Evolutionary conservation across 2,329 filamentous ascomycete species (phyloP).

Genomic region (Lasiodiplodia gonubiensis): DNA sequence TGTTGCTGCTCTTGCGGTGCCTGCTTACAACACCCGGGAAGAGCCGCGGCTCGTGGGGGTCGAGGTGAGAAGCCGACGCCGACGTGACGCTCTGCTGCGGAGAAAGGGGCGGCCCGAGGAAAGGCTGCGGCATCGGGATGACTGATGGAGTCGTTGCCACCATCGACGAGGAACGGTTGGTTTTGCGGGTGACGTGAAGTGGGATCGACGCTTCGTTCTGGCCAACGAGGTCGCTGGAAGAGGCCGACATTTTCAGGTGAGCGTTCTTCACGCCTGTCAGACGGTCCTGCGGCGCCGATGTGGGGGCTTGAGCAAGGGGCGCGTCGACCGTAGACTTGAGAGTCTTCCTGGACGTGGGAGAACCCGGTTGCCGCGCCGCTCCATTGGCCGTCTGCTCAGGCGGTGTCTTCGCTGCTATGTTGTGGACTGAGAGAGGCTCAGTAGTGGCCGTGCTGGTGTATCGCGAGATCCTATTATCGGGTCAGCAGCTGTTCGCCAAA

Average conservation of each 20-base stretch:
- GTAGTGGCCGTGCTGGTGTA: conserved; percentile 49
- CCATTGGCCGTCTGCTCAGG: conserved; percentile 30
- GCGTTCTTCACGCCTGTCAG: conserved; percentile 30
- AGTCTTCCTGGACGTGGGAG: conserved; percentile 50
- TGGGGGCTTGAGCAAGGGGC: conserved; percentile 37
- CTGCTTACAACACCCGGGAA: conserved; percentile 72
- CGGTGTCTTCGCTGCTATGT: conserved; percentile 43
- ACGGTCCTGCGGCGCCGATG: conserved; percentile 38
- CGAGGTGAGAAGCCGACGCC: conserved; percentile 38
- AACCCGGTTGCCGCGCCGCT: conserved; percentile 30
- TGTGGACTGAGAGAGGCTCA: conserved; percentile 43
- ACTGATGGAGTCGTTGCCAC: conserved; percentile 17
- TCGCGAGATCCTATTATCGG: conserved; percentile 42
- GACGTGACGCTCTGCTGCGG: conserved; percentile 34
- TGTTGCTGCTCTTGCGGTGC: conserved; percentile 43
- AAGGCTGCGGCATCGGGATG: conserved; percentile 27
- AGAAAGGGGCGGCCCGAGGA: conserved; percentile 31
- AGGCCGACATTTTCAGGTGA: conserved; percentile 32
- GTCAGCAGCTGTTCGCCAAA: not conserved
- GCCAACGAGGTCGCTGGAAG: conserved; percentile 14
- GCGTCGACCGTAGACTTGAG: conserved; percentile 46
- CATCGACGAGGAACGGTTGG: conserved; percentile 24
- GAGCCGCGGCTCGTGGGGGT: conserved; percentile 68
- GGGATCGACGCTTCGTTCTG: not conserved
- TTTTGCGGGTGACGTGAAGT: not conserved